Evolutionary conservation across 1,139 yeast species (phyloP), one percentile per base, ranked within the genome.

Genomic region (Diutina sp.): DNA sequence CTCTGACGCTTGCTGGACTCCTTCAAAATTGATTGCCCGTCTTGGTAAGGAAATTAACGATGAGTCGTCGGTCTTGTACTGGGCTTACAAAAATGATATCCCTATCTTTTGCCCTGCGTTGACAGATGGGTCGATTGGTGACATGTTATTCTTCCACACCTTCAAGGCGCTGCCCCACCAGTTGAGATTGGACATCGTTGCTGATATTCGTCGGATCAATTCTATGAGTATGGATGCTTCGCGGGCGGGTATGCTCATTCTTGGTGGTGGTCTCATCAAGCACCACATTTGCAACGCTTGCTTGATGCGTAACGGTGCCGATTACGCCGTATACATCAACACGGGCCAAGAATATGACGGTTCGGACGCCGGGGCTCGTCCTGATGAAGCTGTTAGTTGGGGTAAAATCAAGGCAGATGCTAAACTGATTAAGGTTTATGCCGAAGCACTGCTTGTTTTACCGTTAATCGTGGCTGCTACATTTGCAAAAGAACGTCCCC

Each of bases 281-380:
- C 99, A 93, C 69, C 99, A 93, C 68, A 93, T 93, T 63, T 91
- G 96, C 67, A 93, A 93, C 68, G 99, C 99, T 6, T 91, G 98
- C 70, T 78, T 93, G 65, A 93, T 93, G 99, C 85, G 99, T 77
- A 95, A 93, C 65, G 99, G 99, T 64, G 99, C 99, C 28, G 99
- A 93, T 69, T 90, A 85, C 67, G 98, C 99, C 3, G 97, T 93
- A 21, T 93, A 83, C 71, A 91, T 93, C 69, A 95, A 95, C 72
- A 93, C 99, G 14, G 99, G 97, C 51, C 99, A 93, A 73, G 99
- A 93, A 69, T 95, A 90, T 66, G 99, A 93, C 67, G 99, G 99
- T 56, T 89, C 97, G 16, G 99, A 93, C 70, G 98, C 99, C 18
- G 99, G 99, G 61, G 99, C 99, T 6, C 82, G 99, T 67, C 98